These are phyloP conservation scores for Galeopsis tetrahit DNA, from an alignment of 257 asterid species.

Conservation along the genomic window DNA sequence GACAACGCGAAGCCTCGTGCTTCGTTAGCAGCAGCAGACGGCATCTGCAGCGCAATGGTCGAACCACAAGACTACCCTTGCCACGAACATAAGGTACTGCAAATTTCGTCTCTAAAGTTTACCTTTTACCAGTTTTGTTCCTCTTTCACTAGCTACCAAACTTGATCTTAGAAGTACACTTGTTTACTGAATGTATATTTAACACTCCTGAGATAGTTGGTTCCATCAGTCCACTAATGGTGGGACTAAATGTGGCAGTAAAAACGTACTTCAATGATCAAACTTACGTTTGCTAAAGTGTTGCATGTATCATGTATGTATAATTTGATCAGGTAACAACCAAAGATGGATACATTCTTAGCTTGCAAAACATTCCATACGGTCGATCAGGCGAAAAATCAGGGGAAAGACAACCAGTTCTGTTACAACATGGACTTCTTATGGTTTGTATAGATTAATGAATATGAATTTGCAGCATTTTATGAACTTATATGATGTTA, in stretches of 20 bases:
- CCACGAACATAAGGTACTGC: conserved; percentile 37
- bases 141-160: too few species aligned
- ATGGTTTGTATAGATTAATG: conserved; percentile 32
- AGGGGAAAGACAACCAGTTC: conserved; percentile 40
- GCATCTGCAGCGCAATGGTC: conserved; percentile 47
- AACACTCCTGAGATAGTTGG: too few species aligned
- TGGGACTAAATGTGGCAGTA: too few species aligned
- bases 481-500: background rate
- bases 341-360: conserved; percentile 50
- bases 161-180: too few species aligned
- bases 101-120: too few species aligned
- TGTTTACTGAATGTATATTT: too few species aligned
- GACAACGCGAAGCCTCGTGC: background rate
- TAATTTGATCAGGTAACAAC: conserved; percentile 41
- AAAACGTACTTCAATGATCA: too few species aligned
- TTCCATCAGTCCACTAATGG: too few species aligned
- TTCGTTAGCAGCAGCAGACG: conserved; percentile 28
- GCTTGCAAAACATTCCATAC: conserved; percentile 49
- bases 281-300: background rate
- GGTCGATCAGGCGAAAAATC: conserved; percentile 39
- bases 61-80: conserved; percentile 42
- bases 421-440: conserved; percentile 51
- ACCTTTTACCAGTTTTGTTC: too few species aligned
- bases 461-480: background rate
- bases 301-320: background rate